Base-by-base conservation (phyloP, 352 stramenopile species). In the Phytopythium kandeliae region DNA sequence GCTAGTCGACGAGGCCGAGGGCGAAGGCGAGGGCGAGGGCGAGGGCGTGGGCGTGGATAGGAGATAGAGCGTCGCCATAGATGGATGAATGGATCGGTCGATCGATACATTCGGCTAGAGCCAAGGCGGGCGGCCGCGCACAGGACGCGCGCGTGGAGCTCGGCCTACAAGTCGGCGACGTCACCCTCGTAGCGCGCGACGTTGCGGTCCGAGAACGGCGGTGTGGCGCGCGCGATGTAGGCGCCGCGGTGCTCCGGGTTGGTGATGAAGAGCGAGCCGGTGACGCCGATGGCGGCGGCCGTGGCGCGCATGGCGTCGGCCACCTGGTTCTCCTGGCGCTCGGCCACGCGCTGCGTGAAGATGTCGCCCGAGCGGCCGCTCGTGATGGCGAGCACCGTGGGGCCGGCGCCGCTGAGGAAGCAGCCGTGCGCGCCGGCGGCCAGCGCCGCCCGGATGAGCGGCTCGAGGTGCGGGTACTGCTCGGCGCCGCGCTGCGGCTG, bases 311-410 rank as follows among this genome's bases (percentile, higher is more conserved):
- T 99, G 22, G 96, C 96, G 55, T 97, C 88, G 30, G 97, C 97
- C 26, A 99, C 96, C 54, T 84, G 74, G 67, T 90, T 92, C 65
- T 94, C 81, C 65, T 88, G 73, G 41, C 85, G 74, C 61, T 95
- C 85, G 50, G 78, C 77, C n/a, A 89, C 58, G 48, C 95, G 73
- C 71, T 99, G 97, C 47, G 96, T 98, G 72, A 99, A 99, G 63
- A 99, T 99, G 76, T 99, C 97, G 35, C 97, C 97, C 54, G 84
- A 92, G 21, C 93, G 94, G 33, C 97, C 97, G 58, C 88, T 98
- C 17, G 96, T 99, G 63, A 99, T 97, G 11, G 97, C 96, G 70
- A 99, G 92, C 31, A 99, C 96, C 2, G 96, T 99, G 16, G 97
- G 97, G 15, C 97, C 97, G 2, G 97, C 97, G 31, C 97, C 97